phyloP scores from a whole-genome alignment of 805 yeast species.

The Clavispora vitiphila region DNA sequence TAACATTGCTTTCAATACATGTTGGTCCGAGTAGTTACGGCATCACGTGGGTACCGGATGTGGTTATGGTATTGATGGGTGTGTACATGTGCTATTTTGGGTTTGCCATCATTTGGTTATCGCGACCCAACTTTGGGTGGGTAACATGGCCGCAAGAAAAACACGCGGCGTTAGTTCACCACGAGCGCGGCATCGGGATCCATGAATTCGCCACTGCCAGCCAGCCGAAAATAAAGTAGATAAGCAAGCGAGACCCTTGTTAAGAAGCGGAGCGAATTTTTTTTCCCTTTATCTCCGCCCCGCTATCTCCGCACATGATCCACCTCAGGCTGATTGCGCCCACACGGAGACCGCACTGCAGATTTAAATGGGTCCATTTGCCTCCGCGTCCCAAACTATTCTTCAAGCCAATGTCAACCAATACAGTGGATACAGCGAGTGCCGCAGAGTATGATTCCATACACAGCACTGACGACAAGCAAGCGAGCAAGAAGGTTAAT shows the following conservation, averaged over 20 bases:
- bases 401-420: not conserved
- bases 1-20: too few relatives aligned
- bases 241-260: not conserved
- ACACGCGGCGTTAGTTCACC: not conserved
- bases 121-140: constrained; percentile 1
- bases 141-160: not conserved
- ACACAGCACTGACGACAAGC: not conserved
- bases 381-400: not conserved
- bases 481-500: constrained; percentile 3
- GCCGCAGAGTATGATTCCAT: not conserved
- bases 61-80: too few relatives aligned
- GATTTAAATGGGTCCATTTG: not conserved
- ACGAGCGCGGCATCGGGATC: not conserved
- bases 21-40: too few relatives aligned
- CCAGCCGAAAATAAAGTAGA: not conserved
- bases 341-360: not conserved
- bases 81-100: too few relatives aligned
- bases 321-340: not conserved
- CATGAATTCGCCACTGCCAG: not conserved
- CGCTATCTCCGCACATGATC: not conserved
- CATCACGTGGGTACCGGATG: too few relatives aligned
- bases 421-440: not conserved
- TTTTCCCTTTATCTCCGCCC: not conserved
- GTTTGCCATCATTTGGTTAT: too few relatives aligned
- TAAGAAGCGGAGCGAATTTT: not conserved